Percentiles rank a stretch among this genome's conserved stretches.
Evolutionary conservation across 2,329 filamentous ascomycete species (phyloP).

Genomic region (Sordariomycetes sp.): DNA sequence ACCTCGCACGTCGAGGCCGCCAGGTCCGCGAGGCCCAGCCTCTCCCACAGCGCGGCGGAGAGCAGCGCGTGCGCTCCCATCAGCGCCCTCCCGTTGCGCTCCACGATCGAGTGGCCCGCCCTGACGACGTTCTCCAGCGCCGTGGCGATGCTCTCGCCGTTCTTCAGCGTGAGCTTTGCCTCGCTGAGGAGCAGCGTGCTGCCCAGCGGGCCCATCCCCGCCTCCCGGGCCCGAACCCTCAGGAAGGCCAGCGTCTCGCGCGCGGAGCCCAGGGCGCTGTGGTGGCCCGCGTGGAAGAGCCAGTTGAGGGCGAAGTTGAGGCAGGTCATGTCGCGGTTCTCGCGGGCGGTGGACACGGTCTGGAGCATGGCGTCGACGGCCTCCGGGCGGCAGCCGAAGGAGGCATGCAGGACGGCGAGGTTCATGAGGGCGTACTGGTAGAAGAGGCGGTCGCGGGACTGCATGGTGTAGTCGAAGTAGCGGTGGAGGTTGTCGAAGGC

Average conservation of each 20-base stretch:
- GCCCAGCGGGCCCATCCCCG: constrained; percentile 75
- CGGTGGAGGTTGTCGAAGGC: constrained; percentile 86
- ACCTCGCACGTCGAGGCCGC: constrained; percentile 57
- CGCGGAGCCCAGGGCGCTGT: constrained; percentile 69
- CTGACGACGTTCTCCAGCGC: constrained; percentile 73
- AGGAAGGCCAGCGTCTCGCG: constrained; percentile 76
- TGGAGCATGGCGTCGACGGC: constrained; percentile 92
- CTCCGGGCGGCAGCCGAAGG: constrained; percentile 86
- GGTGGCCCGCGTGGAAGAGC: constrained; percentile 90
- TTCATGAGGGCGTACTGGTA: constrained; percentile 96
- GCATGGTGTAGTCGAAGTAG: constrained; percentile 96
- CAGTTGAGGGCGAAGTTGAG: constrained; percentile 93
- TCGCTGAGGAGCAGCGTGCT: constrained; percentile 78
- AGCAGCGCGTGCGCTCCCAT: constrained; percentile 67
- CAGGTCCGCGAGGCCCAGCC: constrained; percentile 53
- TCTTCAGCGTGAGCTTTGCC: constrained; percentile 66
- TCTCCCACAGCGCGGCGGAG: constrained; percentile 61
- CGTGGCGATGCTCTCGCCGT: constrained; percentile 52
- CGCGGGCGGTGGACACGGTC: constrained; percentile 85
- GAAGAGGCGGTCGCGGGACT: constrained; percentile 68
- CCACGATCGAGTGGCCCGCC: constrained; percentile 72
- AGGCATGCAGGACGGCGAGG: constrained; percentile 83
- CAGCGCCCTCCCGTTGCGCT: constrained; percentile 61
- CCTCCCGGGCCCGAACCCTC: constrained; percentile 75
- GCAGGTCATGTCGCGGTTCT: constrained; percentile 85